Evolutionary conservation across 306 rosid species (phyloP).

Genomic region (Cucumis hystrix): DNA sequence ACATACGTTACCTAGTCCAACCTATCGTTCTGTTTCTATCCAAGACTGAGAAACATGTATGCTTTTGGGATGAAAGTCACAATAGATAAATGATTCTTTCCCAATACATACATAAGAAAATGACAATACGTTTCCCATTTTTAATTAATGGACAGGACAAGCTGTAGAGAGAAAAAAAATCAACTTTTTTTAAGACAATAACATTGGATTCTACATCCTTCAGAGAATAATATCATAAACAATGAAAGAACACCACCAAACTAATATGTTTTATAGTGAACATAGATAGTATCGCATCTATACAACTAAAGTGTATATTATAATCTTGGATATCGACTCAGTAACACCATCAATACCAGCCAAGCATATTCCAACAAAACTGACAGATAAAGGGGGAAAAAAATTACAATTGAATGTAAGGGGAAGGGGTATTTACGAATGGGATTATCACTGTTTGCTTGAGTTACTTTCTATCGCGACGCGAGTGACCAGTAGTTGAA

Average conservation of each 20-base stretch:
- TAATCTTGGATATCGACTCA: background rate
- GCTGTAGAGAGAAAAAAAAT: background rate
- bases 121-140: background rate
- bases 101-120: background rate
- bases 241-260: background rate
- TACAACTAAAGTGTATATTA: background rate
- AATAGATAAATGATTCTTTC: background rate
- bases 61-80: background rate
- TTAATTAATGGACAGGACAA: background rate
- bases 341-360: background rate
- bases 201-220: background rate
- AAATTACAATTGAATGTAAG: background rate
- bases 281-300: background rate
- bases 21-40: background rate
- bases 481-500: conserved; percentile 54
- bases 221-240: background rate
- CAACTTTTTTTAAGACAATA: background rate
- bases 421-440: background rate
- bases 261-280: background rate
- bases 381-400: background rate
- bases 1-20: background rate
- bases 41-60: background rate
- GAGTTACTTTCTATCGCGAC: background rate
- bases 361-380: background rate
- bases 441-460: background rate